Evolutionary conservation across 2,329 filamentous ascomycete genomes (phyloP).

Genomic region (Xylariaceae sp.): DNA sequence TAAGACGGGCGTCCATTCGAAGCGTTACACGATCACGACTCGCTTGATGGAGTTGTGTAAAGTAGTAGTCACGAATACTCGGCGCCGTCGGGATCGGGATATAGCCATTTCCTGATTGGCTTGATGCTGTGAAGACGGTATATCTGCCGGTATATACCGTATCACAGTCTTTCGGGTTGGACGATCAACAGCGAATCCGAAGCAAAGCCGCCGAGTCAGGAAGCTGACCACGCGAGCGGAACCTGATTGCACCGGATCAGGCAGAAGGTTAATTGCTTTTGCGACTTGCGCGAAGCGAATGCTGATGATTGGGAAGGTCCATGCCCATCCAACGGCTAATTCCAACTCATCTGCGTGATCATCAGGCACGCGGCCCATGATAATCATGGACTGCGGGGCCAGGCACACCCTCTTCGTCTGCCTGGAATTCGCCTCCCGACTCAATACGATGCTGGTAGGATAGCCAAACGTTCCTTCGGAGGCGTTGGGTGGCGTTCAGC

Average conservation of each 20-base stretch:
- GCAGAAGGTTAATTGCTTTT: background rate
- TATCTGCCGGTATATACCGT: background rate
- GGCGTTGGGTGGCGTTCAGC: constrained; percentile 16
- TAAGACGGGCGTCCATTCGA: background rate
- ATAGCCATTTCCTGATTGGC: background rate
- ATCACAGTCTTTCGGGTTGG: background rate
- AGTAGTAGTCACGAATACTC: too few relatives aligned
- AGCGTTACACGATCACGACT: background rate
- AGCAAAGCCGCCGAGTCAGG: background rate
- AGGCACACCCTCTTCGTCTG: constrained; percentile 5
- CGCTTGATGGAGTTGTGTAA: background rate
- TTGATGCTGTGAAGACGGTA: background rate
- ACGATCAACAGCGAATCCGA: constrained; percentile 1
- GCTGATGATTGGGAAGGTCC: background rate
- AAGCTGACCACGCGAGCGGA: background rate
- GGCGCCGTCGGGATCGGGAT: background rate
- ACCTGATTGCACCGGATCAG: background rate
- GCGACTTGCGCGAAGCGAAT: background rate
- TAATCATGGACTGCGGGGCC: background rate
- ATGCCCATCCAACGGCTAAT: background rate
- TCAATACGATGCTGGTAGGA: constrained; percentile 4
- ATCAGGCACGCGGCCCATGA: background rate
- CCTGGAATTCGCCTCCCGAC: constrained; percentile 4
- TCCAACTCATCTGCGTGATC: background rate
- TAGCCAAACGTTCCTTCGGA: background rate